Evolutionary conservation across 2,329 filamentous ascomycete species (phyloP).

Genomic region (Ceratocystis diversiconidia): DNA sequence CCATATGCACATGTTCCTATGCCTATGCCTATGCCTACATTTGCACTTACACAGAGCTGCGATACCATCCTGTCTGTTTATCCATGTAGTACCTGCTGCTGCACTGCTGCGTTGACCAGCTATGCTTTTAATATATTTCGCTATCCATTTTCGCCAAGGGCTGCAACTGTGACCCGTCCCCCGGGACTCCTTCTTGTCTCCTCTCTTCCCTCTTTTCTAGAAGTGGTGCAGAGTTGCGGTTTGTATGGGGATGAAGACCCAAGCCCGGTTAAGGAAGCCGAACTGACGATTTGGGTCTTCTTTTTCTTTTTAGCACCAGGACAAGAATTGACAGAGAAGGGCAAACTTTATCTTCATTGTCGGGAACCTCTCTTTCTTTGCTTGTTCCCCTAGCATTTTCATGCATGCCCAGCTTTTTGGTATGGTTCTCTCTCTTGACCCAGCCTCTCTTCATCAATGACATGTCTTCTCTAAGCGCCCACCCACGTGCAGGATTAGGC

Average conservation of each 20-base stretch:
- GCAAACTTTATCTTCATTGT: conserved; percentile 1
- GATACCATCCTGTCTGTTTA: too few relatives aligned
- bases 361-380: background rate
- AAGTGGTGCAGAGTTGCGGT: too few relatives aligned
- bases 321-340: background rate
- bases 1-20: background rate
- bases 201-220: too few relatives aligned
- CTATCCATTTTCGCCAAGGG: too few relatives aligned
- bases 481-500: conserved; percentile 1
- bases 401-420: background rate
- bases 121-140: too few relatives aligned
- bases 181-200: too few relatives aligned
- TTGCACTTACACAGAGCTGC: background rate
- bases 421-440: background rate
- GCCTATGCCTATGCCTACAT: background rate
- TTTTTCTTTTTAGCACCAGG: background rate
- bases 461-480: conserved; percentile 2
- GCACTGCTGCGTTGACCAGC: too few relatives aligned
- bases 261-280: background rate
- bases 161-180: too few relatives aligned
- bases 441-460: background rate
- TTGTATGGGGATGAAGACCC: background rate
- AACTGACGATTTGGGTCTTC: background rate
- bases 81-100: too few relatives aligned
- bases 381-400: too few relatives aligned